phyloP scores from a whole-genome alignment of 768 basidiomycete genomes.

The Symmetrospora coprosmae region DNA sequence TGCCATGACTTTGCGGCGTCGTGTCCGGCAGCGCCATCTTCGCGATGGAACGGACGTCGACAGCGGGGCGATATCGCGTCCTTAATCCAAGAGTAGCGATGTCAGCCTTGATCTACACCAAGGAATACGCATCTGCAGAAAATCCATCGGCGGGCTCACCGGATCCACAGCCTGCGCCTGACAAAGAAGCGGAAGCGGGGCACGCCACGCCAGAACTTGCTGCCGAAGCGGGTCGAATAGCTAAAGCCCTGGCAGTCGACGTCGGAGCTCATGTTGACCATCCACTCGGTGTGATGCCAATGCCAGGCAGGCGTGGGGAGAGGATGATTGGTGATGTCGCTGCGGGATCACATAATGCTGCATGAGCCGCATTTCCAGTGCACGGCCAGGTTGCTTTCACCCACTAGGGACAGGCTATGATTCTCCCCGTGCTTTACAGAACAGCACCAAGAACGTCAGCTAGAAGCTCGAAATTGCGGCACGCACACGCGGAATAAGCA shows the following conservation, averaged over 20 bases:
- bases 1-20: too few relatives aligned
- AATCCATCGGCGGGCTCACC: neutral
- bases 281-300: neutral
- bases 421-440: too few relatives aligned
- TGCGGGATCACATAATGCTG: neutral
- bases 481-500: too few relatives aligned
- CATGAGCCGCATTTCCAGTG: neutral
- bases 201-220: constrained; percentile 2
- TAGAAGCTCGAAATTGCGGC: too few relatives aligned
- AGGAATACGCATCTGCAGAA: too few relatives aligned
- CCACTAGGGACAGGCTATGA: too few relatives aligned
- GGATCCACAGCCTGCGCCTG: constrained; percentile 15
- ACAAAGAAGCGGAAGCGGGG: constrained; percentile 18
- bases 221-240: constrained; percentile 15
- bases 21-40: neutral
- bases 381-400: too few relatives aligned
- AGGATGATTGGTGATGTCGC: neutral
- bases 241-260: constrained; percentile 18
- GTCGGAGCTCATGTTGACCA: constrained; percentile 12
- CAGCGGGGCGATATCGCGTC: neutral
- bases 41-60: neutral
- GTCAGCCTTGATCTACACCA: too few relatives aligned
- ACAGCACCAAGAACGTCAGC: too few relatives aligned
- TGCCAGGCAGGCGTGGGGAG: constrained; percentile 12
- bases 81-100: neutral